Base-by-base conservation (phyloP, 768 basidiomycete genomes). In the Pulveroboletus sp. region DNA sequence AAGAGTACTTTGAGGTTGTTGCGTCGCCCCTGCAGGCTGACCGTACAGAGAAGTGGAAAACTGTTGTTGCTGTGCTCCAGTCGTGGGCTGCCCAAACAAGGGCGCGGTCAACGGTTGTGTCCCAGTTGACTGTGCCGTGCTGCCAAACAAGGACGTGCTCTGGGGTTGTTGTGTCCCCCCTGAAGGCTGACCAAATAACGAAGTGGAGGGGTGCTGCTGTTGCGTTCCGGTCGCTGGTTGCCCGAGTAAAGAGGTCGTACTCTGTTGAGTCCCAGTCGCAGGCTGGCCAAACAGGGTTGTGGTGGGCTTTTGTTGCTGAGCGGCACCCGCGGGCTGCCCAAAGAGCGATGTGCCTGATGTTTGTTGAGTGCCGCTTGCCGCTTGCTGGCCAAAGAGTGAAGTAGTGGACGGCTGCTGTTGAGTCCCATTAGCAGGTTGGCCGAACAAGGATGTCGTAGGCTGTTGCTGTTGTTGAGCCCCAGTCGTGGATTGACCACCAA, bases 141-240 rank as follows among this genome's bases (percentile, higher is more conserved):
- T 45, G n/a, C 63, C 61, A 9, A 74, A 74, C 6, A 70, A 21
- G 4, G 65, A 46, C 8, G 71, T 54, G 17, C 37, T 45, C 31
- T 62, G 65, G 10, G 61, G 51, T 27, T 60, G 67, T 28, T 62
- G 63, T 27, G 47, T 43, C 1, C 36, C 54, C n/a, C 52, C 57
- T 42, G 55, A 55, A 30, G 67, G 57, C 38, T 73, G 69, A 8
- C 75, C 73, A 49, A 78, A 76, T 17, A 75, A 41, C 6, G 71
- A 59, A 0, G 59, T 49, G 15, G 59, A 46, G 1, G 57, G 47
- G 49, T 67, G 69, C n/a, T 68, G 69, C 21, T 69, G 71, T 38
- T 74, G 74, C 17, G 52, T 72, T 27, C 58, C 61, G 27, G 58
- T 33, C 7, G 66, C 49, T 1, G 70, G 58, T 55, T 74, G 69